Base-by-base conservation (phyloP, 306 rosid species). In the Inga laurina region DNA sequence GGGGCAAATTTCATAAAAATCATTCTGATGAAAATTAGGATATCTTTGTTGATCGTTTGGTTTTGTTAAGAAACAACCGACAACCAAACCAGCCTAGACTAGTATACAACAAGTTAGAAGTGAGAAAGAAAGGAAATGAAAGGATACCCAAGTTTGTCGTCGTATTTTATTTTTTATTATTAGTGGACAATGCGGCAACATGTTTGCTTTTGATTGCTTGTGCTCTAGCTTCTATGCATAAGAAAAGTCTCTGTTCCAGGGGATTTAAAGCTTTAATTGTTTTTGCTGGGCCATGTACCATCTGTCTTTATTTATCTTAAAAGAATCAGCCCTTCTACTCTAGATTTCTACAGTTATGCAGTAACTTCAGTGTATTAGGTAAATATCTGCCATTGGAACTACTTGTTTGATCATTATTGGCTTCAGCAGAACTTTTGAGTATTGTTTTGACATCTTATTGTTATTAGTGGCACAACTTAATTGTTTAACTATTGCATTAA, bases 401-500 rank as follows among this genome's bases (percentile, higher is more conserved):
- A 73, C 22, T 37, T 30, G 14, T 5, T 39, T 54, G 80, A 73
- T 59, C 68, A 56, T 52, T 49, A 57, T n/a, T 12, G 52, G 82
- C 69, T 51, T 61, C 44, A 75, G 52, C 44, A 48, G 80, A 6
- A n/a, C 22, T 57, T 68, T 48, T 12, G n/a, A 24, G 24, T 65
- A 62, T 81, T 57, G 22, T 22, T 43, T 67, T 65, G 39, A 54
- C 44, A 54, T 80, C 74, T 70, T 79, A 65, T 72, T 49, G 30
- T 65, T 10, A 19, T 52, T 44, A 68, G 75, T 69, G 73, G 37
- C 16, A 83, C 35, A 83, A 62, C 69, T 51, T 77, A 24, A 37
- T 78, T 67, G 12, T 13, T 81, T 83, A 66, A 83, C 61, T 72
- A 78, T 85, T 76, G 84, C 48, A 77, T 83, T 85, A 30, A 79